Evolutionary conservation across 495 filamentous ascomycete species (phyloP).

Genomic region (Aspergillus biplanus): DNA sequence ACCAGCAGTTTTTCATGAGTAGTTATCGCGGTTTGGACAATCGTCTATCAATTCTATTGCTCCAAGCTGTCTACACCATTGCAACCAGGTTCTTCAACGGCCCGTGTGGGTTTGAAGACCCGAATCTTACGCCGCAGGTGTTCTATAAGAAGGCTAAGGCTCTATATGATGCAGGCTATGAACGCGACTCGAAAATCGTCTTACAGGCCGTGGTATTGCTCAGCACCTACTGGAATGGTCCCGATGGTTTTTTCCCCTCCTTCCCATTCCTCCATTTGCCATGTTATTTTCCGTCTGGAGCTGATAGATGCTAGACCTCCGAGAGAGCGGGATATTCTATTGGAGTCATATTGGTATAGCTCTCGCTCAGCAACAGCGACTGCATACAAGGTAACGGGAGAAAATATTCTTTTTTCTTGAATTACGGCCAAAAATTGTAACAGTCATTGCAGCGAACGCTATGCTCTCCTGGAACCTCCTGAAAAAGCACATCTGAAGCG

Average conservation of each 20-base stretch:
- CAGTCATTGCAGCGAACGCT: conserved; percentile 6
- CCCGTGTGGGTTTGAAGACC: neutral
- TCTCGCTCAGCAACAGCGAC: conserved; percentile 69
- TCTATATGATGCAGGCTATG: conserved; percentile 91
- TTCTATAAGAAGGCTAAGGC: conserved; percentile 94
- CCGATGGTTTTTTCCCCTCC: conserved; percentile 59
- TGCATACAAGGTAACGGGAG: conserved; percentile 12
- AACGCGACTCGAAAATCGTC: conserved; percentile 88
- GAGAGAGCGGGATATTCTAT: conserved; percentile 86
- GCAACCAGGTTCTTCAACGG: neutral
- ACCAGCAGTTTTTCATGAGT: neutral
- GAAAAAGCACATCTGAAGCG: conserved; percentile 90
- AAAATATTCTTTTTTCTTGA: too few relatives aligned
- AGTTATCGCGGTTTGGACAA: neutral
- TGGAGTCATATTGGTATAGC: conserved; percentile 91
- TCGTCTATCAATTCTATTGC: neutral
- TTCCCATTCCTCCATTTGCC: neutral
- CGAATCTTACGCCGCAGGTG: conserved; percentile 69
- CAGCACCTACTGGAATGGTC: conserved; percentile 96
- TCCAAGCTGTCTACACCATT: neutral
- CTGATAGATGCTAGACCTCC: conserved; percentile 64
- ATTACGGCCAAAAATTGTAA: too few relatives aligned
- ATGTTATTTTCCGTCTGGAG: neutral
- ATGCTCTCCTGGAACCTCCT: conserved; percentile 67
- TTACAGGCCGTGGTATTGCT: conserved; percentile 84